Evolutionary conservation across 139 green algal genomes (phyloP).

Genomic region (Tetratostichococcus sp.): DNA sequence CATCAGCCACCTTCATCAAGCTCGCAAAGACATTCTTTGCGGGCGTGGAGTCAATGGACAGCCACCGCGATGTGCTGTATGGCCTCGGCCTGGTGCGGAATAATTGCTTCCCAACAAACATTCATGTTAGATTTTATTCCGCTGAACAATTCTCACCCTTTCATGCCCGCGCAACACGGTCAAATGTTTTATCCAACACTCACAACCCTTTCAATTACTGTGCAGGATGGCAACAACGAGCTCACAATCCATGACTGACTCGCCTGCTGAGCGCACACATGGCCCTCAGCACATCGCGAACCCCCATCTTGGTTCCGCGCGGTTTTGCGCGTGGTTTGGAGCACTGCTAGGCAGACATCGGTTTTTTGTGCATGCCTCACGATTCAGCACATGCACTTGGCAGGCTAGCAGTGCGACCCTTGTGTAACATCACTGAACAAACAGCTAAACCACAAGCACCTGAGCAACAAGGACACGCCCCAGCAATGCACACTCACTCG

Average conservation of each 20-base stretch:
- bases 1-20: constrained; percentile 89
- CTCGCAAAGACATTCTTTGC: constrained; percentile 80
- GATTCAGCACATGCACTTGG: not conserved
- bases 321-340: not conserved
- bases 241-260: not conserved
- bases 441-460: not conserved
- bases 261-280: not conserved
- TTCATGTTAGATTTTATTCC: too few relatives aligned
- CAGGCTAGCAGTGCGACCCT: not conserved
- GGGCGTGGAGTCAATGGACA: constrained; percentile 56
- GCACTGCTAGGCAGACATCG: not conserved
- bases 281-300: not conserved
- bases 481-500: not conserved
- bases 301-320: not conserved
- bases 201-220: too few relatives aligned
- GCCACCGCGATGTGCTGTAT: constrained; percentile 87
- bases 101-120: too few relatives aligned
- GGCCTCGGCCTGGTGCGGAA: constrained; percentile 79
- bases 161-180: too few relatives aligned
- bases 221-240: not conserved
- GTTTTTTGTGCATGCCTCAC: not conserved
- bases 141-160: too few relatives aligned
- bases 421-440: too few relatives aligned
- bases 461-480: not conserved
- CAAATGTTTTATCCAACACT: too few relatives aligned